Percentiles rank a stretch among this genome's conserved stretches.
These are phyloP conservation scores for Hypoxylon sp. DNA, from an alignment of 2,329 filamentous ascomycete species.

Conservation along the genomic window DNA sequence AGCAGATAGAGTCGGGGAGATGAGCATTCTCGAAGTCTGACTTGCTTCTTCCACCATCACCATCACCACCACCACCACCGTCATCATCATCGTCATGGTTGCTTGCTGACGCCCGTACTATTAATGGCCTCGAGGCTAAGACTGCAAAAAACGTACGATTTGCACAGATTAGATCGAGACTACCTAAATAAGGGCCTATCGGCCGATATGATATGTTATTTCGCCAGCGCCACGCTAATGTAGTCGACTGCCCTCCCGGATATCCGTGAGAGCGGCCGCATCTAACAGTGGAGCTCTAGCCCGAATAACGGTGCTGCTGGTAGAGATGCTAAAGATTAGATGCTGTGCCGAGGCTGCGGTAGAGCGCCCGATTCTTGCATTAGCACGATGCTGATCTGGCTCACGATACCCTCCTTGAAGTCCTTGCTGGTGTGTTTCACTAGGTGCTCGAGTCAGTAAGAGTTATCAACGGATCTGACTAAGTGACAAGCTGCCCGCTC, in stretches of 20 bases:
- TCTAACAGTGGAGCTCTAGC: constrained; percentile 33
- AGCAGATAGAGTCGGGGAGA: background rate
- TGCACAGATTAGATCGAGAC: constrained; percentile 39
- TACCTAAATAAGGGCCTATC: constrained; percentile 34
- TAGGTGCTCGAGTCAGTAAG: constrained; percentile 29
- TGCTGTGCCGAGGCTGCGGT: constrained; percentile 33
- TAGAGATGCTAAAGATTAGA: constrained; percentile 17
- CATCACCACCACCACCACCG: background rate
- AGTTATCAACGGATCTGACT: constrained; percentile 12
- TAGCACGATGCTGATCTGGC: constrained; percentile 25
- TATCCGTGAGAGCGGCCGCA: constrained; percentile 35
- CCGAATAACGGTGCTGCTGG: constrained; percentile 27
- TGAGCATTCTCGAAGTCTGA: background rate
- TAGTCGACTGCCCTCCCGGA: constrained; percentile 37
- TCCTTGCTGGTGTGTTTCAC: background rate
- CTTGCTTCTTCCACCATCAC: background rate
- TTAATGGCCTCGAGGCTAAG: constrained; percentile 32
- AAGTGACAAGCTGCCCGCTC: constrained; percentile 6
- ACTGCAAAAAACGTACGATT: constrained; percentile 44
- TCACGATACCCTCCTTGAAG: constrained; percentile 22
- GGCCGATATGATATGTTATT: constrained; percentile 38
- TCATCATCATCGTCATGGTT: constrained; percentile 21
- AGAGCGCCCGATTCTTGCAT: constrained; percentile 23
- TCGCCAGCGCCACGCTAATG: constrained; percentile 37
- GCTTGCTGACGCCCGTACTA: constrained; percentile 22